Evolutionary conservation across 2,329 filamentous ascomycete species (phyloP), one percentile per base, ranked within the genome.

Genomic region (Penicillium polonicum): DNA sequence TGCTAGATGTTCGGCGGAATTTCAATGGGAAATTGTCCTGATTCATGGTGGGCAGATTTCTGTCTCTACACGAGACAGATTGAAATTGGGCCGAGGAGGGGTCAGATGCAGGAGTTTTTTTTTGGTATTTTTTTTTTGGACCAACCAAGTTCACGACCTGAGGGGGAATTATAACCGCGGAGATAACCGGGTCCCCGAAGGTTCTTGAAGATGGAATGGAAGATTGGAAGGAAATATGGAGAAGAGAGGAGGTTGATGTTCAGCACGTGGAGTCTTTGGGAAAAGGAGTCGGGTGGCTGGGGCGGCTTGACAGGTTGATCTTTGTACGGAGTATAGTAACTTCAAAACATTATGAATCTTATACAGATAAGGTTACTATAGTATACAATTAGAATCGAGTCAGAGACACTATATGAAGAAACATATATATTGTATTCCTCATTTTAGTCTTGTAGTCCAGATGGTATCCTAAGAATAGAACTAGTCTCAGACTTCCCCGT

Each of bases 1-100:
- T 78, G 68, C 70, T 75, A 59, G 74, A 77, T 45, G 72, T 63
- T 46, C 75, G 73, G 45, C 73, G 72, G 61, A 75, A 74, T 69
- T 73, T 75, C 60, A 75, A 68, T 57, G 72, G 71, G 60, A 73
- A 73, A 63, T 60, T 67, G 60, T 73, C 71, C 59, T 71, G 66
- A 68, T 68, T 74, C 72, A 74, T 74, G 68, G 59, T 62, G 70
- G 66, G 64, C 60, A 62, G 59, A 56, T 35, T 57, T 57, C 58
- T 66, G 62, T 62, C 58, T 62, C 56, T 62, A 58, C 61, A 61
- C 59, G 63, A 64, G 60, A 65, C 57, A 63, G 62, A 61, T 69
- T 66, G 65, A 60, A 65, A 67, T 67, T 69, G 63, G 63, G 63
- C 61, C 62, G 64, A 62, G 58, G 62, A 60, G 62, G 69, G 59